phyloP scores from a whole-genome alignment of 441 rosid species.

The Erodium moschatum region DNA sequence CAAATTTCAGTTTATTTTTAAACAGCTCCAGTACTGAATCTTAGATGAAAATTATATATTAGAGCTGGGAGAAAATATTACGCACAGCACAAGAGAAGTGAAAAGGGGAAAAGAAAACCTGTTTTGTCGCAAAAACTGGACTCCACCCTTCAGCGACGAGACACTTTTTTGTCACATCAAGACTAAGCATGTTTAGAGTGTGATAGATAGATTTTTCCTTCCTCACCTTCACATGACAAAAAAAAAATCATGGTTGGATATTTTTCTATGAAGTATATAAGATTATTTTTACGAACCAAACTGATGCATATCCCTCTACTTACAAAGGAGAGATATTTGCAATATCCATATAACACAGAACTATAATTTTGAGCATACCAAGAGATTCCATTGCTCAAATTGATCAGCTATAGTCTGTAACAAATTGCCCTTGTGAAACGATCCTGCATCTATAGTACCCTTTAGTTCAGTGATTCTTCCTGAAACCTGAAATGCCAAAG shows the following conservation, averaged over 20 bases:
- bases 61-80: neutral
- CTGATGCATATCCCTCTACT: constrained; percentile 6
- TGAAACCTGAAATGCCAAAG: neutral
- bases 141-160: constrained; percentile 79
- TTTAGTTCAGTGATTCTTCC: constrained; percentile 60
- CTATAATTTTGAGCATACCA: constrained; percentile 31
- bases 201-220: constrained; percentile 69
- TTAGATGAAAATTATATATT: neutral
- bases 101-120: constrained; percentile 26
- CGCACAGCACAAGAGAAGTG: neutral
- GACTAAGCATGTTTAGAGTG: constrained; percentile 64
- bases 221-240: constrained; percentile 36
- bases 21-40: neutral
- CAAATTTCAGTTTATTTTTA: neutral
- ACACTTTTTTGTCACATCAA: constrained; percentile 72
- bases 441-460: constrained; percentile 61
- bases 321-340: neutral
- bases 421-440: constrained; percentile 46
- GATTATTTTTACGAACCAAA: neutral
- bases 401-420: constrained; percentile 57
- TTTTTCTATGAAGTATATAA: neutral
- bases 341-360: neutral
- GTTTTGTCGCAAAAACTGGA: constrained; percentile 57
- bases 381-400: constrained; percentile 62
- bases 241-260: neutral